Evolutionary conservation across 306 rosid genomes (phyloP).

Genomic region (Crotalaria pallida): DNA sequence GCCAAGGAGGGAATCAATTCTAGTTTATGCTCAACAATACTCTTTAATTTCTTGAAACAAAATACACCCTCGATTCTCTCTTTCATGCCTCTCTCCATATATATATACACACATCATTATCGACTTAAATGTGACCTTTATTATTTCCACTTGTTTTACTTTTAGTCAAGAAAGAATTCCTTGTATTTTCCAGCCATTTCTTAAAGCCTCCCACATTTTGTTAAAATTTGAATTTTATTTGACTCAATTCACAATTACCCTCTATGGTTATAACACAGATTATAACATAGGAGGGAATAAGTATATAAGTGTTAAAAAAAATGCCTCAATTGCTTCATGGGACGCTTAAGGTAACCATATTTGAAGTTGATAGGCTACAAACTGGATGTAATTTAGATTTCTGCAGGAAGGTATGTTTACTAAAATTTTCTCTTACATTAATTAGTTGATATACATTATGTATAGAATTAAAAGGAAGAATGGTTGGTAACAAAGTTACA

Average conservation of each 20-base stretch:
- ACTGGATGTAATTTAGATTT: conserved; percentile 33
- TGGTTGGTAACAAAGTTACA: not conserved
- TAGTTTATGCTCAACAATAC: conserved; percentile 39
- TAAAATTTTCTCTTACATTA: not conserved
- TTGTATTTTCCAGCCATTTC: not conserved
- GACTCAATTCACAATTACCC: not conserved
- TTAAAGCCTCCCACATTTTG: not conserved
- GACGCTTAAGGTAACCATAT: conserved; percentile 48
- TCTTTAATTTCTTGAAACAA: conserved; percentile 40
- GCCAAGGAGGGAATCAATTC: conserved; percentile 49
- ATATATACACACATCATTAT: conserved; percentile 8
- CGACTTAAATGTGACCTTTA: conserved; percentile 11
- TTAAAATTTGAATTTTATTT: not conserved
- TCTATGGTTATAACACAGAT: not conserved
- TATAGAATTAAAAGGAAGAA: not conserved
- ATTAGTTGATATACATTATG: not conserved
- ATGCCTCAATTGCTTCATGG: conserved; percentile 68
- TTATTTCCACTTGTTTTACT: not conserved
- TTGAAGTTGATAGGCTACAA: conserved; percentile 40
- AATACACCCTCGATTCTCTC: conserved; percentile 16
- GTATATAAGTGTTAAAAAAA: not conserved
- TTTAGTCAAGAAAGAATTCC: not conserved
- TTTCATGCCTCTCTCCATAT: not conserved
- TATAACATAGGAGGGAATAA: not conserved
- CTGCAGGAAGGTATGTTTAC: conserved; percentile 35